phyloP scores from a whole-genome alignment of 1,139 yeast genomes.

The Citeromyces siamensis region DNA sequence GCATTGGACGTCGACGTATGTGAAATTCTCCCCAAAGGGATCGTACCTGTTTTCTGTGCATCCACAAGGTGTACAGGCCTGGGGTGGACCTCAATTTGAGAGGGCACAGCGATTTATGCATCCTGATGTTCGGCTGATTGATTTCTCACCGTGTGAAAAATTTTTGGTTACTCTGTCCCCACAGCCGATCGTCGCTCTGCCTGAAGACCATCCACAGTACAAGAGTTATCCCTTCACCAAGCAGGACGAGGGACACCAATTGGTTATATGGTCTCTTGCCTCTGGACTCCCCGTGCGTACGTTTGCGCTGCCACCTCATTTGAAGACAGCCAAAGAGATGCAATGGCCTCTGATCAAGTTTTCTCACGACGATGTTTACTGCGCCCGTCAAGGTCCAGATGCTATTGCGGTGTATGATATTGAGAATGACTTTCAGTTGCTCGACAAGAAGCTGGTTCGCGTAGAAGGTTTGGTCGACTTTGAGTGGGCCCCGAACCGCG shows the following conservation, averaged over 20 bases:
- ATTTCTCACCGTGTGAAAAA: conserved; percentile 87
- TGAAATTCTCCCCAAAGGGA: conserved; percentile 92
- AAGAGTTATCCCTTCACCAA: conserved; percentile 73
- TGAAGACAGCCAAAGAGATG: conserved; percentile 60
- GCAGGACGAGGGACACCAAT: conserved; percentile 85
- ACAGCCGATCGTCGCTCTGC: conserved; percentile 63
- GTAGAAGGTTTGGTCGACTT: conserved; percentile 84
- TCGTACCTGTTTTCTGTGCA: conserved; percentile 80
- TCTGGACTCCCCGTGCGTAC: conserved; percentile 82
- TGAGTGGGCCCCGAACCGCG: conserved; percentile 91
- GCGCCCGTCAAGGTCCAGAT: conserved; percentile 93
- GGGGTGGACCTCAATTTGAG: conserved; percentile 85
- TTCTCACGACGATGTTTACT: conserved; percentile 88
- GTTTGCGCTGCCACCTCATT: conserved; percentile 77
- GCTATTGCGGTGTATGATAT: conserved; percentile 81
- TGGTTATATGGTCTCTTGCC: conserved; percentile 86
- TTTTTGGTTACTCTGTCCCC: conserved; percentile 88
- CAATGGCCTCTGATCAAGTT: conserved; percentile 98
- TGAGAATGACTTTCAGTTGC: conserved; percentile 48
- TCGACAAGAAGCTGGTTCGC: conserved; percentile 80
- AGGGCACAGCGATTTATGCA: conserved; percentile 75
- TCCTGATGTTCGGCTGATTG: conserved; percentile 81
- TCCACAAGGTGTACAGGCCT: conserved; percentile 89
- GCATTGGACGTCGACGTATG: conserved; percentile 79
- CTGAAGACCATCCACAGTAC: conserved; percentile 47